Conservation (phyloP, 202 grass and related monocot species). For the Setaria italica region DNA sequence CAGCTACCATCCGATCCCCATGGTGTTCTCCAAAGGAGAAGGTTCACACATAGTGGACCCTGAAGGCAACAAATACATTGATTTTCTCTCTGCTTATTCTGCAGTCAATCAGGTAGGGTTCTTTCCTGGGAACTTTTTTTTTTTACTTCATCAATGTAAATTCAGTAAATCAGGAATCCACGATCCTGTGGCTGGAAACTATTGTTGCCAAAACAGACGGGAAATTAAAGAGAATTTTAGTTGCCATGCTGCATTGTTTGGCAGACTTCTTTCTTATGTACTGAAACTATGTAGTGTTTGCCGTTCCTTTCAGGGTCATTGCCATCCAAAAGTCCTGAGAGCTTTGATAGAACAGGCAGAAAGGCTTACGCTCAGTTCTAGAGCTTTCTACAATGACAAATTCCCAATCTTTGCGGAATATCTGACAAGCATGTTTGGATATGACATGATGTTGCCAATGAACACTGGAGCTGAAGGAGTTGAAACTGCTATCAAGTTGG, state of each 20-base stretch:
- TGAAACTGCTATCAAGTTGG: conserved; percentile 93
- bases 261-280: neutral
- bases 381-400: conserved; percentile 96
- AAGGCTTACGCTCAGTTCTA: conserved; percentile 93
- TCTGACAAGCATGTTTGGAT: conserved; percentile 85
- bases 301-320: conserved; percentile 72
- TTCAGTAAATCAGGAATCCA: conserved; percentile 1
- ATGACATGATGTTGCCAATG: conserved; percentile 98
- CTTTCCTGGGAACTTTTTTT: neutral
- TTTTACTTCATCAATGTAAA: neutral
- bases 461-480: conserved; percentile 98
- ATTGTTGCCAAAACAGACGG: neutral
- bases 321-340: conserved; percentile 84
- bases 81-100: conserved; percentile 97
- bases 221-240: neutral
- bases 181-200: neutral
- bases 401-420: conserved; percentile 86
- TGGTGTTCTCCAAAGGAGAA: conserved; percentile 92
- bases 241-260: neutral
- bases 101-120: conserved; percentile 87
- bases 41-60: conserved; percentile 82
- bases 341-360: conserved; percentile 85
- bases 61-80: conserved; percentile 96
- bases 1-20: conserved; percentile 91
- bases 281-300: conserved; percentile 13